Evolutionary conservation across 345 rosid species (phyloP), one percentile per base, ranked within the genome.

Genomic region (Schrenkiella parvula): DNA sequence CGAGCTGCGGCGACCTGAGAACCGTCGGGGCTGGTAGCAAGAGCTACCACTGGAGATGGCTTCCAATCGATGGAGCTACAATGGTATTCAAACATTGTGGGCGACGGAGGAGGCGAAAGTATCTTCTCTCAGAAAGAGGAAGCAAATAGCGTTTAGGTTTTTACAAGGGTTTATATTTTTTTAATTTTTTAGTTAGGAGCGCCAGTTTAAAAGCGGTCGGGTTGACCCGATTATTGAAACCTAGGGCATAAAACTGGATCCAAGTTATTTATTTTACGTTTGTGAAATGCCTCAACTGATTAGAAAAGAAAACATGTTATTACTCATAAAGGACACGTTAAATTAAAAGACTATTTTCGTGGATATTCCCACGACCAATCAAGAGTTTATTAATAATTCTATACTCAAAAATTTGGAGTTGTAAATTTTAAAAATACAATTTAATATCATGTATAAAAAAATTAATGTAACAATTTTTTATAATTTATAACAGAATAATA

Each of bases 1-100:
- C 98, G 93, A 43, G 96, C 91, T 10, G 97, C 92, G 4, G 97
- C 93, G 44, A 88, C 86, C 72, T 84, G 92, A 11, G 87, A 86
- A 52, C 81, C 85, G 64, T 92, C 97, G 34, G 78, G 71, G 79
- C 95, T 87, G 48, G 91, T 83, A 51, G 98, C 86, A 59, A 93
- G 89, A 57, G 97, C 90, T 25, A 93, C 85, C 19, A 93, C 87
- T 15, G 98, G 93, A 39, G 96, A 86, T 25, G 97, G 97, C 73
- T 81, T 90, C 98, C 97, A 92, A 72, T 87, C 90, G 77, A 88
- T 67, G 58, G 92, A 84, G 68, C 93, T 87, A 56, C 85, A 87
- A 35, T 82, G 68, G 81, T 85, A 88, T 80, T 85, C 85, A 32
- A 59, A 68, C 79, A 75, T 75, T 44, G 72, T 0, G 73, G 73